These are phyloP conservation scores for Hyparrhenia diplandra DNA, from an alignment of 176 grass and related monocot genomes.

Conservation along the genomic window DNA sequence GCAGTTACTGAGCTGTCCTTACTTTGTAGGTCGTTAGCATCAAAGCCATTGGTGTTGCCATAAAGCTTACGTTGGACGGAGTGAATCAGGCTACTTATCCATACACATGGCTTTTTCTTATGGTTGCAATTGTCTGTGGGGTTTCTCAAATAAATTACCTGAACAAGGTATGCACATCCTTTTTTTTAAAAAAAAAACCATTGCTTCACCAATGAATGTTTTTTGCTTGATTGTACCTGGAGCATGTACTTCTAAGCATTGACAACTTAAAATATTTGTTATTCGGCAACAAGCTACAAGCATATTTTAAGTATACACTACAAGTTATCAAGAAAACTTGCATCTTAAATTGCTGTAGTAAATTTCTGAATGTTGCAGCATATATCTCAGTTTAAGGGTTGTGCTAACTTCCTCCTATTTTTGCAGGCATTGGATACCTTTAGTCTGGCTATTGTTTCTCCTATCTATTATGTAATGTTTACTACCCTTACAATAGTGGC, in stretches of 20 bases:
- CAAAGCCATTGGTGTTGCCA: conserved; percentile 90
- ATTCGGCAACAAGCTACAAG: background rate
- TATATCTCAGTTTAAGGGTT: background rate
- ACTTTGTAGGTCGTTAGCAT: conserved; percentile 82
- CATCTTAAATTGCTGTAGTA: background rate
- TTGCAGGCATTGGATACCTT: conserved; percentile 92
- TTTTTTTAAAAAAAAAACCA: background rate
- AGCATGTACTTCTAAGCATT: background rate
- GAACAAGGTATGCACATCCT: conserved; percentile 65
- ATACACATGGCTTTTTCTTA: conserved; percentile 85
- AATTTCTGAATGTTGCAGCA: background rate
- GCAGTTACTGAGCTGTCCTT: background rate
- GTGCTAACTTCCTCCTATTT: conserved; percentile 21
- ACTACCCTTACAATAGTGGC: conserved; percentile 91
- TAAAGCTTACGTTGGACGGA: conserved; percentile 89
- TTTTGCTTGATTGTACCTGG: conserved; percentile 3
- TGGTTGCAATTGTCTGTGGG: conserved; percentile 67
- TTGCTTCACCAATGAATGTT: background rate
- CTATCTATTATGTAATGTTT: conserved; percentile 96
- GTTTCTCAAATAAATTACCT: conserved; percentile 96
- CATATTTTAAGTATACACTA: background rate
- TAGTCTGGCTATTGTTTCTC: conserved; percentile 84
- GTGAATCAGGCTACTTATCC: conserved; percentile 77
- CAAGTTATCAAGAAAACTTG: background rate
- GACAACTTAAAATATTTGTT: background rate